Evolutionary conservation across 2,329 filamentous ascomycete species (phyloP).

Genomic region (Fonsecaea multimorphosa): DNA sequence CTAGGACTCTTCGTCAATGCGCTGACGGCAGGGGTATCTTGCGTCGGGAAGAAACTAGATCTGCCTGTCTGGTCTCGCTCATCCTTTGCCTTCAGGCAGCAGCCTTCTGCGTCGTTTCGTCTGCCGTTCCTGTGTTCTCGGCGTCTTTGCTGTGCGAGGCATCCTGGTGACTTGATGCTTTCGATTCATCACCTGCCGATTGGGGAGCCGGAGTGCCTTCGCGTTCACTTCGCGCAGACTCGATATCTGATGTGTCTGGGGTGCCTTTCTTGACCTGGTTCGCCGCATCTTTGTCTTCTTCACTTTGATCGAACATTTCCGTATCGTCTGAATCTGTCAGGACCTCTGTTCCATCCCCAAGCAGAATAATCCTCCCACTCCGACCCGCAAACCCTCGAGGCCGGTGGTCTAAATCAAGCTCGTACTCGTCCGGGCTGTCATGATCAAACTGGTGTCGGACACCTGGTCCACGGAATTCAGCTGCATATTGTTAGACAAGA

Average conservation of each 20-base stretch:
- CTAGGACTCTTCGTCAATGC: slow-evolving; percentile 26
- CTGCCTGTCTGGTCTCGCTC: slow-evolving; percentile 26
- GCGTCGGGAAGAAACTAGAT: slow-evolving; percentile 32
- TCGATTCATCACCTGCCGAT: slow-evolving; percentile 27
- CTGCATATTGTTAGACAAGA: slow-evolving; percentile 59
- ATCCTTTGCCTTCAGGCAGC: slow-evolving; percentile 22
- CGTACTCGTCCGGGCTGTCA: slow-evolving; percentile 69
- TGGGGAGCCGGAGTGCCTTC: slow-evolving; percentile 61
- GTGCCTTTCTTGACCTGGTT: slow-evolving; percentile 78
- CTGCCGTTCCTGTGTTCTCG: slow-evolving; percentile 29
- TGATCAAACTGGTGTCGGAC: slow-evolving; percentile 79
- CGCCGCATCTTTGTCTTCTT: slow-evolving; percentile 81
- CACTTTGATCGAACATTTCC: slow-evolving; percentile 92
- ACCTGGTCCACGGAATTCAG: slow-evolving; percentile 83
- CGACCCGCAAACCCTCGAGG: slow-evolving; percentile 75
- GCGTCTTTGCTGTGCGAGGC: slow-evolving; percentile 29
- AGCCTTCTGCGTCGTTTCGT: slow-evolving; percentile 28
- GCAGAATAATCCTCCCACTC: slow-evolving; percentile 84
- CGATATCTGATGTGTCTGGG: slow-evolving; percentile 43
- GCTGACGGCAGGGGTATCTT: slow-evolving; percentile 33
- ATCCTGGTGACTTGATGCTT: slow-evolving; percentile 26
- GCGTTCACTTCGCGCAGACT: slow-evolving; percentile 49
- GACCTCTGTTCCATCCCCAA: slow-evolving; percentile 94
- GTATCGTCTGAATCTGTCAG: slow-evolving; percentile 86
- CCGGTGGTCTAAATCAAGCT: slow-evolving; percentile 55